These are phyloP conservation scores for Heliamphora exappendiculata DNA, from an alignment of 148 eudicot genomes.

Conservation along the genomic window DNA sequence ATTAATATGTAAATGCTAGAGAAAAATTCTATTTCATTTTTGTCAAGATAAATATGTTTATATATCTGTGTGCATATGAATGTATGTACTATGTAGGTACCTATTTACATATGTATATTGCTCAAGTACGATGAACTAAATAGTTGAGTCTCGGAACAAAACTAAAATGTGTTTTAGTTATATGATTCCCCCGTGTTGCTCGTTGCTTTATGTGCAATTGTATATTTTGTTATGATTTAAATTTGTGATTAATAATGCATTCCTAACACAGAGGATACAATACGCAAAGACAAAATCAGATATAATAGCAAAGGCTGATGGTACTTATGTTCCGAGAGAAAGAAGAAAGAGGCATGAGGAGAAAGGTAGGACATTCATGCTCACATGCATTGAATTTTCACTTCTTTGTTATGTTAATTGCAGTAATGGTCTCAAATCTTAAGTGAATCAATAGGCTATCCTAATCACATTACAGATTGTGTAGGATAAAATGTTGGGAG, in stretches of 20 bases:
- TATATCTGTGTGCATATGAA: too few relatives aligned
- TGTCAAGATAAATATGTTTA: background rate
- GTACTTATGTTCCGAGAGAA: conserved; percentile 83
- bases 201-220: background rate
- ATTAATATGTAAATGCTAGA: background rate
- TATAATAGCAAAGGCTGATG: conserved; percentile 87
- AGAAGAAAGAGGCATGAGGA: conserved; percentile 85
- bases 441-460: background rate
- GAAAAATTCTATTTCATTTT: background rate
- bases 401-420: background rate
- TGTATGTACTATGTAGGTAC: too few relatives aligned
- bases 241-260: conserved; percentile 2
- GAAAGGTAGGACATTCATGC: conserved; percentile 44
- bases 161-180: background rate
- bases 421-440: background rate
- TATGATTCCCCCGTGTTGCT: background rate
- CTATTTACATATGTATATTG: background rate
- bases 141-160: background rate
- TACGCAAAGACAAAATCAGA: conserved; percentile 91
- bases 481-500: background rate
- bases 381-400: background rate
- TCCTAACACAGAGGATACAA: conserved; percentile 67
- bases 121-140: background rate
- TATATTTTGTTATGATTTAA: background rate
- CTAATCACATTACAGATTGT: background rate